Conservation (phyloP, 2,329 filamentous ascomycete genomes). For the Escovopsis sp. region DNA sequence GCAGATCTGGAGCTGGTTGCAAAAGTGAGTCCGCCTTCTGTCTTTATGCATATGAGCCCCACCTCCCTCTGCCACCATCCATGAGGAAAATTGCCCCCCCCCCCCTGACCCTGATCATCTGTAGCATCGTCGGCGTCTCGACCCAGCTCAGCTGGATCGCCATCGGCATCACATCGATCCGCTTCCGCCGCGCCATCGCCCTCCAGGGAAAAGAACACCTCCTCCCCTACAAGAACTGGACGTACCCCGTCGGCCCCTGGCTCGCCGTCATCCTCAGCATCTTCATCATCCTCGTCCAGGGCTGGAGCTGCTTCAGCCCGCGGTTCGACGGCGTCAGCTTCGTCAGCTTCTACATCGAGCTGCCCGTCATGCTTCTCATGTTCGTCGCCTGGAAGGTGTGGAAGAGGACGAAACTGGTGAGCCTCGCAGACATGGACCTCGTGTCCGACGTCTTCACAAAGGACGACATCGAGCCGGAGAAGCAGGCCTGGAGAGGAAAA, state of each 20-base stretch:
- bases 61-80: too few relatives aligned
- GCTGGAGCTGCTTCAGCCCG: slow-evolving; percentile 48
- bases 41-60: too few relatives aligned
- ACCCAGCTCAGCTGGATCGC: slow-evolving; percentile 53
- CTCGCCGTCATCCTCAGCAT: slow-evolving; percentile 40
- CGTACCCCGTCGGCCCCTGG: slow-evolving; percentile 47
- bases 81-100: too few relatives aligned
- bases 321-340: slow-evolving; percentile 43
- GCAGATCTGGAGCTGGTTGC: slow-evolving; percentile 50
- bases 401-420: slow-evolving; percentile 45
- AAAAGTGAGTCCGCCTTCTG: slow-evolving; percentile 35
- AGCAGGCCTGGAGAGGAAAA: slow-evolving; percentile 33
- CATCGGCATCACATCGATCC: slow-evolving; percentile 49
- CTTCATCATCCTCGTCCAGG: slow-evolving; percentile 47
- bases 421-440: slow-evolving; percentile 47
- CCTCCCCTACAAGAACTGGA: slow-evolving; percentile 52
- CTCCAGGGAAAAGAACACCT: slow-evolving; percentile 44
- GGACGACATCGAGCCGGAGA: slow-evolving; percentile 14
- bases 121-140: slow-evolving; percentile 43
- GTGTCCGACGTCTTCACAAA: slow-evolving; percentile 44
- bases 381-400: slow-evolving; percentile 58
- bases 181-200: slow-evolving; percentile 44
- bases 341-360: slow-evolving; percentile 48
- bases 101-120: background rate
- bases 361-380: slow-evolving; percentile 46